Evolutionary conservation across 1,139 yeast genomes (phyloP).

Genomic region (Scheffersomyces lignicola): DNA sequence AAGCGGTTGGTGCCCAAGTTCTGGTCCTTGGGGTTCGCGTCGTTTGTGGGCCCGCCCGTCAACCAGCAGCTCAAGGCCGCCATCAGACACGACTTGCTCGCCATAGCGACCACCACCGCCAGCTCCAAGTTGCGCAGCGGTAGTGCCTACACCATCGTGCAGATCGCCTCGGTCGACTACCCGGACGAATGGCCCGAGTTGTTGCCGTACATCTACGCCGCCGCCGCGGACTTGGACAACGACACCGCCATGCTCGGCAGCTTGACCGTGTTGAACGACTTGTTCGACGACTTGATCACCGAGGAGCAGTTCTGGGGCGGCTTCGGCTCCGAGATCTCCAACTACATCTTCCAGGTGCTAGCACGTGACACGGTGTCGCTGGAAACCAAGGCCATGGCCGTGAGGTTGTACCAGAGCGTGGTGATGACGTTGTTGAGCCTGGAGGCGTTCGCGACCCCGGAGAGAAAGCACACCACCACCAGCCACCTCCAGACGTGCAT

Average conservation of each 20-base stretch:
- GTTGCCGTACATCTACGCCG: conserved; percentile 47
- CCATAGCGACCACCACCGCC: conserved; percentile 49
- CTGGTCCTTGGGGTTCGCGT: conserved; percentile 87
- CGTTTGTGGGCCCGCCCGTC: conserved; percentile 70
- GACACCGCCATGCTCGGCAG: conserved; percentile 58
- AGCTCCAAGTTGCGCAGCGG: conserved; percentile 66
- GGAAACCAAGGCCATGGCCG: conserved; percentile 48
- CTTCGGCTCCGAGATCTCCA: conserved; percentile 54
- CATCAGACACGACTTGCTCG: conserved; percentile 52
- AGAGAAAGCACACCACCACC: conserved; percentile 31
- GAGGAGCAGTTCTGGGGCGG: conserved; percentile 87
- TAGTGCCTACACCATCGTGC: conserved; percentile 75
- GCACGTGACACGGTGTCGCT: conserved; percentile 24
- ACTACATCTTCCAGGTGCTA: conserved; percentile 47
- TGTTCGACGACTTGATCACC: conserved; percentile 81
- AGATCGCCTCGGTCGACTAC: conserved; percentile 84
- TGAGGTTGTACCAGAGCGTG: conserved; percentile 54
- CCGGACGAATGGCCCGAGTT: conserved; percentile 96
- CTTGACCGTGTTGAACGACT: conserved; percentile 67
- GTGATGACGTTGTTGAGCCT: conserved; percentile 54
- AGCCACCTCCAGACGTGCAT: conserved; percentile 25
- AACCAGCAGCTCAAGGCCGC: conserved; percentile 49
- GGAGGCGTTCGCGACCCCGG: conserved; percentile 40
- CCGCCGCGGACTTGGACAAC: conserved; percentile 31
- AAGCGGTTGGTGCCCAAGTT: conserved; percentile 68